Evolutionary conservation across 2,329 filamentous ascomycete species (phyloP), one percentile per base, ranked within the genome.

Genomic region (Arthrobotrys sphaeroides): DNA sequence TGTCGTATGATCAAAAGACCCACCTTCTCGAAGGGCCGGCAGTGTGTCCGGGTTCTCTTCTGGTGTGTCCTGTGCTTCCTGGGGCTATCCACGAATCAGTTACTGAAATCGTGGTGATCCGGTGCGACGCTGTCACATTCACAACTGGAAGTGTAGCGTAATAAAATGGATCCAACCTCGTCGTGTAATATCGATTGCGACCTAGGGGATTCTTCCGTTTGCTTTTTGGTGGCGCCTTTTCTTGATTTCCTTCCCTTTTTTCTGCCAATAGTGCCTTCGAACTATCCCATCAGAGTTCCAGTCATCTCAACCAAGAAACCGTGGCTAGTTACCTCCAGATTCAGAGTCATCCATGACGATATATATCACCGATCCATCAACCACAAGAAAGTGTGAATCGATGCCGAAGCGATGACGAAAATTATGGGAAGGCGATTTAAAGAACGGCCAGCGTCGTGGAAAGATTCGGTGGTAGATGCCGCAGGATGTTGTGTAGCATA

Each of bases 161-260:
- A 49, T 20, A 31, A 55, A 43, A 62, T 38, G 33, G 28, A 49
- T 49, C 45, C 45, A 62, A 74, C 70, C 64, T 69, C 47, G 16
- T 75, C 49, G 5, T 68, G 36, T 26, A 13, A 36, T 33, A 28
- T 43, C 18, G 28, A n/a, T 33, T 62, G 55, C 38, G 62, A 43
- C 36, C 31, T 75, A n/a, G 28, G 18, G 9, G 18, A 38, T 28
- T 38, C 40, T 18, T 47, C 64, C 18, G 16, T 22, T 12, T 69
- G 72, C 12, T 75, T 75, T 42, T 64, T 75, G 10, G 28, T 18
- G 6, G 64, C 31, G 24, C 20, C 55, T 26, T 62, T 62, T 60
- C 62, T 62, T 7, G 57, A 13, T 20, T 69, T 75, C 49, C 69
- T 75, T 51, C 72, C 72, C 40, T 64, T 68, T 53, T 75, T 75